phyloP scores from a whole-genome alignment of 1,139 yeast genomes.

The Yamadazyma diospyri region DNA sequence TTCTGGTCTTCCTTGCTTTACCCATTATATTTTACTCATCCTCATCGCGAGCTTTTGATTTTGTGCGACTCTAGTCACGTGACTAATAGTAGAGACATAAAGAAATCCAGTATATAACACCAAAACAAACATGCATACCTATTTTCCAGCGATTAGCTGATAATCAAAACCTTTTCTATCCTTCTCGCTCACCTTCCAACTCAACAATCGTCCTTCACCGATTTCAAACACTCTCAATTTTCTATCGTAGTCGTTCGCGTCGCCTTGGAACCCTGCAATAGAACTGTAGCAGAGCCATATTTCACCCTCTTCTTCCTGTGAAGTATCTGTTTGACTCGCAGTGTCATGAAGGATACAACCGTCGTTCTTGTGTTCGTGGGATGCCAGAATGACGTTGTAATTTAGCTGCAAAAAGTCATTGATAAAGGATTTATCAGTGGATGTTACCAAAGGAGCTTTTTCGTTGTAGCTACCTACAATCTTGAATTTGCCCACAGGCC shows the following conservation, averaged over 20 bases:
- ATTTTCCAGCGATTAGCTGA: slow-evolving; percentile 17
- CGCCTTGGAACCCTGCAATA: slow-evolving; percentile 38
- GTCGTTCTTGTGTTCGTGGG: slow-evolving; percentile 56
- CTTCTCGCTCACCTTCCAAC: slow-evolving; percentile 39
- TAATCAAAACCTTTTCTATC: slow-evolving; percentile 29
- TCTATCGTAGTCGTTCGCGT: slow-evolving; percentile 29
- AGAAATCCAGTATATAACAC: slow-evolving; percentile 1
- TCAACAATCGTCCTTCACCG: slow-evolving; percentile 22
- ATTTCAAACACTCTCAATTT: slow-evolving; percentile 36
- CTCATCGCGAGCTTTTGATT: slow-evolving; percentile 1
- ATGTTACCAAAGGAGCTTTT: slow-evolving; percentile 35
- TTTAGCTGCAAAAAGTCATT: slow-evolving; percentile 37
- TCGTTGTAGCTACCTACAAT: slow-evolving; percentile 49
- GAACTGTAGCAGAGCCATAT: slow-evolving; percentile 43
- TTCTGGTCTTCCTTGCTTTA: slow-evolving; percentile 90
- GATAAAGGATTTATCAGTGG: slow-evolving; percentile 30
- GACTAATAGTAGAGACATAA: not conserved
- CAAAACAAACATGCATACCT: slow-evolving; percentile 3
- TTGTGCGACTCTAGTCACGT: slow-evolving; percentile 1
- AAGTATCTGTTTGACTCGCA: slow-evolving; percentile 1
- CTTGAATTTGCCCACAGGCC: slow-evolving; percentile 47
- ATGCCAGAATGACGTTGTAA: slow-evolving; percentile 46
- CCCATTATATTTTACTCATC: slow-evolving; percentile 55
- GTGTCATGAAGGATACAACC: slow-evolving; percentile 38
- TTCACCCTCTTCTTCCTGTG: slow-evolving; percentile 5